Percentiles rank a stretch among this genome's conserved stretches.
These are phyloP conservation scores for Kazachstania martiniae DNA, from an alignment of 805 yeast species.

Conservation along the genomic window DNA sequence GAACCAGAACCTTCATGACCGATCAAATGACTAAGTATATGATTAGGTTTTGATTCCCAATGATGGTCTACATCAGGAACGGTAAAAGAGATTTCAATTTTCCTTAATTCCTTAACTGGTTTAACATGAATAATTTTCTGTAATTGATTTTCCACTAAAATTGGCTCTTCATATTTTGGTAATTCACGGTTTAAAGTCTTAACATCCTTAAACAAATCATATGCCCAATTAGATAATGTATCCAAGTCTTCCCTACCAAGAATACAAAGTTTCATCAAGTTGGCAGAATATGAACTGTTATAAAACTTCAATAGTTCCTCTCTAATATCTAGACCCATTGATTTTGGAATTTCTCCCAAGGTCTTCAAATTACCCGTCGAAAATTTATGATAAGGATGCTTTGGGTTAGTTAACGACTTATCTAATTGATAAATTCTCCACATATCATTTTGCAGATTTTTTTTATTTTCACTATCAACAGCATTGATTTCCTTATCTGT, in stretches of 20 bases:
- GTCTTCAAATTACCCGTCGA: conserved; percentile 83
- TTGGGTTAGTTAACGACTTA: conserved; percentile 56
- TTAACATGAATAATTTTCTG: conserved; percentile 50
- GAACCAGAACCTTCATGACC: conserved; percentile 95
- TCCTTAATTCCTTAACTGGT: conserved; percentile 74
- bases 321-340: conserved; percentile 60
- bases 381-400: conserved; percentile 79
- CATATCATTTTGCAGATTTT: conserved; percentile 77
- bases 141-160: conserved; percentile 41
- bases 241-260: conserved; percentile 75
- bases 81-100: conserved; percentile 54
- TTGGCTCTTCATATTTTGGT: conserved; percentile 29
- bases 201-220: conserved; percentile 51
- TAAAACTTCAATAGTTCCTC: conserved; percentile 73
- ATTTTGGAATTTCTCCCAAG: conserved; percentile 52
- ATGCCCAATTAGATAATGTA: conserved; percentile 60
- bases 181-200: conserved; percentile 20
- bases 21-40: conserved; percentile 65
- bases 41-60: conserved; percentile 62
- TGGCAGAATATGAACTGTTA: conserved; percentile 63
- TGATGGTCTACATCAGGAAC: conserved; percentile 65
- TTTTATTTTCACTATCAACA: conserved; percentile 92
- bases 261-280: conserved; percentile 78
- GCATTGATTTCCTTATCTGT: conserved; percentile 90
- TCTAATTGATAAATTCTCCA: conserved; percentile 88